Evolutionary conservation across 768 basidiomycete genomes (phyloP).

Genomic region (Kwoniella europaea): DNA sequence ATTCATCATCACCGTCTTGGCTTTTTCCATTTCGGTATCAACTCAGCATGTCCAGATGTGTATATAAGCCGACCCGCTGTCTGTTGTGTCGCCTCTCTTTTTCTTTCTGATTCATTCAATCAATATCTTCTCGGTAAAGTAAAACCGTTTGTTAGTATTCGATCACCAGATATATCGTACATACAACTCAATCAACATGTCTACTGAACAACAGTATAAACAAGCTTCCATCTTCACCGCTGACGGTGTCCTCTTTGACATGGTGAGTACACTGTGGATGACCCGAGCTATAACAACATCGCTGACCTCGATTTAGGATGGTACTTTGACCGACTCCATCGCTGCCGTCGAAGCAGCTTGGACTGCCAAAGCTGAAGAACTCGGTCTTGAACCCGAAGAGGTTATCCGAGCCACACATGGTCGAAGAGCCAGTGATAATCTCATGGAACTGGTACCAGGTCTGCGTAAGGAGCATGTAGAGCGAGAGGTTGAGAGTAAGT

Average conservation of each 20-base stretch:
- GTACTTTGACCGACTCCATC: slow-evolving; percentile 74
- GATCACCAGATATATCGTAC: background rate
- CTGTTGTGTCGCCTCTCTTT: slow-evolving; percentile 1
- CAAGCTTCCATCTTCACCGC: slow-evolving; percentile 38
- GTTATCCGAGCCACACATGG: slow-evolving; percentile 79
- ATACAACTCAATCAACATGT: slow-evolving; percentile 5
- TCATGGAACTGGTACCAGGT: slow-evolving; percentile 60
- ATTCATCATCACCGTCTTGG: background rate
- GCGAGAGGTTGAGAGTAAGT: slow-evolving; percentile 44
- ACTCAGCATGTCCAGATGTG: background rate
- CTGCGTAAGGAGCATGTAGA: slow-evolving; percentile 43
- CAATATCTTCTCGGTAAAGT: background rate
- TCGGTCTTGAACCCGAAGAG: slow-evolving; percentile 70
- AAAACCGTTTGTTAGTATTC: too few relatives aligned
- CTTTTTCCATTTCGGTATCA: background rate
- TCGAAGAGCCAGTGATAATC: slow-evolving; percentile 76
- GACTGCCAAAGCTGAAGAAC: slow-evolving; percentile 72
- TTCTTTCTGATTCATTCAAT: slow-evolving; percentile 1
- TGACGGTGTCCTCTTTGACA: slow-evolving; percentile 51
- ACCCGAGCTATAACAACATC: background rate
- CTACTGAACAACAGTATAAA: slow-evolving; percentile 9
- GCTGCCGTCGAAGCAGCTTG: slow-evolving; percentile 75
- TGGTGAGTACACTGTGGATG: slow-evolving; percentile 30
- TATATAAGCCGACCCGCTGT: background rate
- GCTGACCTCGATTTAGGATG: slow-evolving; percentile 30